Evolutionary conservation across 306 rosid species (phyloP), one percentile per base, ranked within the genome.

Genomic region (Quercus suber): DNA sequence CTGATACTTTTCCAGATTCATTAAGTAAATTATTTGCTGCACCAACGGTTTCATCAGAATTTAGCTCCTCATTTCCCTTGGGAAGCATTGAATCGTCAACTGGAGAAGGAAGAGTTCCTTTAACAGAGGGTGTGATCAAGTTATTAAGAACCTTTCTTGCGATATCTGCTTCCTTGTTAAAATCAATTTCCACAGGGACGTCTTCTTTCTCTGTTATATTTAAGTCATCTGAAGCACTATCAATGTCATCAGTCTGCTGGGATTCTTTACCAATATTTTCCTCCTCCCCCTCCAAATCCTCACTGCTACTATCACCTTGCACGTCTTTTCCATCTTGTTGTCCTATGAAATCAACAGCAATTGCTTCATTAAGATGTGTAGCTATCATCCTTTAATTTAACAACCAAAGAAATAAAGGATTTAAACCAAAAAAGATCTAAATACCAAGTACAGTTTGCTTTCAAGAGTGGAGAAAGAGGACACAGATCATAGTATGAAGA

Each of bases 131-230:
- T 45, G 85, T 9, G 43, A 93, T 87, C 81, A 95, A 83, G 82
- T 82, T 91, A 51, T 85, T 81, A 3, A 95, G 85, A 85, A 95
- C 90, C 90, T 88, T 95, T 79, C 90, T 91, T 52, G 98, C 89
- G 55, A 91, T 86, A 86, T 90, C 94, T 43, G 89, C 93, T 90
- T 95, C 99, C 88, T 84, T 79, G 17, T 90, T 94, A 87, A 93
- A 95, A 88, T 95, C 81, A 82, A 83, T 84, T 75, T 84, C 96
- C 57, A 83, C 69, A 60, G 89, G 82, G 31, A 61, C 69, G 21
- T 80, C 88, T 25, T 83, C 92, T 59, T 78, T 60, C 84, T 82
- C 88, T 25, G 58, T 13, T 43, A 73, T 33, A 68, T 69, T 73
- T 30, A 84, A 64, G 72, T 79, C 78, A 76, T 85, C 92, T 76